Conservation (phyloP, 805 yeast species). For the Wickerhamomyces pijperi region DNA sequence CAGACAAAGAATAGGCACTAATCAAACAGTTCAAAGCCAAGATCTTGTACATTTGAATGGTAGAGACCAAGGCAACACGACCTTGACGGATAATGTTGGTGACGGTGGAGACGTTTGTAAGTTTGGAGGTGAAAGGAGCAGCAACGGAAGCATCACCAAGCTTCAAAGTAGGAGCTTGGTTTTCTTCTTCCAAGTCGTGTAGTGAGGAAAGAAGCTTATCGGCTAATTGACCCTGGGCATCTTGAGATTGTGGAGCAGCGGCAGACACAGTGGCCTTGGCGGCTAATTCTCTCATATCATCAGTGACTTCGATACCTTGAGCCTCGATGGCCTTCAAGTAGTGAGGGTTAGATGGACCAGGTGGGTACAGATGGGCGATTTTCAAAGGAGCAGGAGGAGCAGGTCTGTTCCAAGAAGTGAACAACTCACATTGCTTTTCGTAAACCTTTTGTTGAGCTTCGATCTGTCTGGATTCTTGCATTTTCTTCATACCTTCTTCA, state of each 20-base stretch:
- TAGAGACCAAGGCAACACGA: constrained; percentile 92
- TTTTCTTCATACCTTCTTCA: constrained; percentile 82
- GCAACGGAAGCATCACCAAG: constrained; percentile 99
- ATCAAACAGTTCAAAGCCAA: constrained; percentile 93
- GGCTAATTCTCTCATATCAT: constrained; percentile 55
- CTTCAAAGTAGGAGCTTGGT: constrained; percentile 85
- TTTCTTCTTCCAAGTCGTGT: constrained; percentile 48
- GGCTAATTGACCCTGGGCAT: constrained; percentile 37
- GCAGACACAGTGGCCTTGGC: constrained; percentile 34
- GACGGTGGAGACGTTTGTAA: constrained; percentile 85
- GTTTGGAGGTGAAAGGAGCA: constrained; percentile 94
- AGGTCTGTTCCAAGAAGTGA: constrained; percentile 75
- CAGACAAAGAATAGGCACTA: constrained; percentile 91
- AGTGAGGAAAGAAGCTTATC: constrained; percentile 50
- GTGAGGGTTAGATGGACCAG: constrained; percentile 85
- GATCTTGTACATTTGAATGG: constrained; percentile 98
- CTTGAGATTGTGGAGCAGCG: constrained; percentile 19
- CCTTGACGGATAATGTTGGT: constrained; percentile 94
- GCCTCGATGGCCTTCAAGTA: constrained; percentile 78
- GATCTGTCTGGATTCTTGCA: constrained; percentile 67
- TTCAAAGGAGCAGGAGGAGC: constrained; percentile 71
- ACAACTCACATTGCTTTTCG: constrained; percentile 71
- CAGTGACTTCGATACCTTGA: constrained; percentile 71
- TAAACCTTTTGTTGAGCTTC: constrained; percentile 59
- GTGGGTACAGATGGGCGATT: constrained; percentile 95